Evolutionary conservation across 2,329 filamentous ascomycete species (phyloP), one percentile per base, ranked within the genome.

Genomic region (Fusarium verrucosum): DNA sequence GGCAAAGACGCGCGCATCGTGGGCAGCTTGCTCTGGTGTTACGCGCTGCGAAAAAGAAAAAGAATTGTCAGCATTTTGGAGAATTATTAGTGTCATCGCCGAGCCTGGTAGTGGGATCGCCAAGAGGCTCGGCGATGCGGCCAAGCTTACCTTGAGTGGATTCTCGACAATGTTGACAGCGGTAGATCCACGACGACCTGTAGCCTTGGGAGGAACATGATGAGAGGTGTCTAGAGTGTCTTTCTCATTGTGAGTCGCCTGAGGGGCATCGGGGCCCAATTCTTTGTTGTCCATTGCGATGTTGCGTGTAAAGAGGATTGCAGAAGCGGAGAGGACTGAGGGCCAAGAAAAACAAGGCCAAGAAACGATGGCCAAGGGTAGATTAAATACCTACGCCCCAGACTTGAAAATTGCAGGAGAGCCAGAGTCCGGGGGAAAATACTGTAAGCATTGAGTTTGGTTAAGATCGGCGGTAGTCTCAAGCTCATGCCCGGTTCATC

Each of bases 1-100:
- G n/a, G 85, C 85, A 65, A 85, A 87, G 37, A 75, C 70, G 10
- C 79, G 76, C 3, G 84, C 85, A 53, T 85, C 79, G 19, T 69
- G 61, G 35, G 62, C 62, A 6, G 54, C 65, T 22, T 68, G 36
- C 23, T 71, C 71, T 0, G 41, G 40, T 0, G 69, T 80, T 42
- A 71, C 67, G 32, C 61, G 51, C 73, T 75, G 13, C 13, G 16
- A 25, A 14, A 2, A 2, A 14, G 0, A 4, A 6, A 11, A 28
- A 28, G 10, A 7, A 28, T 14, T 32, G 14, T 32, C 16, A 32
- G 30, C 8, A 23, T 23, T 8, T n/a, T n/a, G 23, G 23, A 23
- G 23, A n/a, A n/a, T 32, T 28, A 11, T 28, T 30, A 30, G 28
- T 30, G 28, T 7, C 8, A 32, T 32, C 30, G 30, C 49, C 33